phyloP scores from a whole-genome alignment of 2,329 filamentous ascomycete genomes.

The Uncinocarpus reesii region DNA sequence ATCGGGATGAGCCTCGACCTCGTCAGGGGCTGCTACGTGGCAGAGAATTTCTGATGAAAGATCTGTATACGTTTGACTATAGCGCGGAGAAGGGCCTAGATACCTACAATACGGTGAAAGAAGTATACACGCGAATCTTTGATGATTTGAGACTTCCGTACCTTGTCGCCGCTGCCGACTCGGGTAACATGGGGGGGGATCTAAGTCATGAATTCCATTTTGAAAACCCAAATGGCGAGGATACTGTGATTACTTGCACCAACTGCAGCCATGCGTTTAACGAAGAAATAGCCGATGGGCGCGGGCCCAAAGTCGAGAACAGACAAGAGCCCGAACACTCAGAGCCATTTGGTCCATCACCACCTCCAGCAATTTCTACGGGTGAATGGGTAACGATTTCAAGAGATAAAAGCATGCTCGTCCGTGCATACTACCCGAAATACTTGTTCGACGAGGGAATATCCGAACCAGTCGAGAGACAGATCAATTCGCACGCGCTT shows the following conservation, averaged over 20 bases:
- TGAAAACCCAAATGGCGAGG: conserved; percentile 67
- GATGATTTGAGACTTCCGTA: conserved; percentile 73
- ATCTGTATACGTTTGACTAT: conserved; percentile 88
- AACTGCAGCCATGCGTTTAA: conserved; percentile 70
- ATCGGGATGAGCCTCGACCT: conserved; percentile 82
- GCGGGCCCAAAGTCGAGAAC: conserved; percentile 21
- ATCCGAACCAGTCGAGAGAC: conserved; percentile 28
- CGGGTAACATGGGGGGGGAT: conserved; percentile 89
- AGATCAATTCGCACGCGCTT: conserved; percentile 52
- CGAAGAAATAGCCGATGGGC: conserved; percentile 63
- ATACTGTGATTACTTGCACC: conserved; percentile 66
- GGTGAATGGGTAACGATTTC: conserved; percentile 35
- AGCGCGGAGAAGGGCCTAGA: conserved; percentile 56
- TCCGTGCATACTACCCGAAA: conserved; percentile 60
- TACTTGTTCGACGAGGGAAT: conserved; percentile 26
- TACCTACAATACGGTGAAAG: conserved; percentile 67
- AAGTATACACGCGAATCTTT: conserved; percentile 67
- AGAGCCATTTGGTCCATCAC: conserved; percentile 13
- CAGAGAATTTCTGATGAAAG: conserved; percentile 95
- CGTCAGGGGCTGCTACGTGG: conserved; percentile 78
- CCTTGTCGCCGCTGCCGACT: conserved; percentile 77
- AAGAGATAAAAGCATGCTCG: conserved; percentile 53
- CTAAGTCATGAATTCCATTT: conserved; percentile 94
- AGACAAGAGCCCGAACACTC: conserved; percentile 17
- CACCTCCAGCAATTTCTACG: conserved; percentile 27